phyloP scores from a whole-genome alignment of 78 protist species.

The Creolimax fragrantissima region DNA sequence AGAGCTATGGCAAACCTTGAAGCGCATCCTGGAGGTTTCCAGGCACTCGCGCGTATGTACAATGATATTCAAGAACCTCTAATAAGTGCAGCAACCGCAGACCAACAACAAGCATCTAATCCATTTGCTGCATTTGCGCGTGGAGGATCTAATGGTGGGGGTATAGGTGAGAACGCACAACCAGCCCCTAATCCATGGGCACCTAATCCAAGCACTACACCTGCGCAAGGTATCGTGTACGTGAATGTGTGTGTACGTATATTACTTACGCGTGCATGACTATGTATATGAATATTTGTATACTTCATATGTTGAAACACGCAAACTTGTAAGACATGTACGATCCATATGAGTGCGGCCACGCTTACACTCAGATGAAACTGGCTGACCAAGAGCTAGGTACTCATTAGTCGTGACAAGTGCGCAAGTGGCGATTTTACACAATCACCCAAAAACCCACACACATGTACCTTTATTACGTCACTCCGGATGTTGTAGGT shows the following conservation, averaged over 20 bases:
- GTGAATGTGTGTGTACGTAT: not conserved
- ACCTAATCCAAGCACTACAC: not conserved
- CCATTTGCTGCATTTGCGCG: slow-evolving; percentile 22
- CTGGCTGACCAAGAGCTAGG: too few relatives aligned
- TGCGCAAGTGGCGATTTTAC: too few relatives aligned
- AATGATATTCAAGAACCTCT: slow-evolving; percentile 15
- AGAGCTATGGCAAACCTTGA: slow-evolving; percentile 22
- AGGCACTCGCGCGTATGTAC: slow-evolving; percentile 5
- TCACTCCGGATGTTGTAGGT: too few relatives aligned
- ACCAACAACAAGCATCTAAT: slow-evolving; percentile 16
- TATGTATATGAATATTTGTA: not conserved
- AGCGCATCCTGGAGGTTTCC: not conserved
- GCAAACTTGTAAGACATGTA: too few relatives aligned
- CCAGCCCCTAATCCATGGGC: not conserved
- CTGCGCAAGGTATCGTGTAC: too few relatives aligned
- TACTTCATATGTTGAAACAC: too few relatives aligned
- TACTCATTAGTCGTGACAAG: too few relatives aligned
- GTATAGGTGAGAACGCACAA: not conserved
- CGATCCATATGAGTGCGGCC: too few relatives aligned
- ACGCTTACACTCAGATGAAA: too few relatives aligned
- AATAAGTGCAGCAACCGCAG: not conserved
- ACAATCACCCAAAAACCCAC: too few relatives aligned
- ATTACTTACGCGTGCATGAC: not conserved
- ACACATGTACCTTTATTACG: too few relatives aligned
- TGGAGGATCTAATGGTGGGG: not conserved